phyloP scores from a whole-genome alignment of 345 rosid species.

The Odontarrhena argentea region DNA sequence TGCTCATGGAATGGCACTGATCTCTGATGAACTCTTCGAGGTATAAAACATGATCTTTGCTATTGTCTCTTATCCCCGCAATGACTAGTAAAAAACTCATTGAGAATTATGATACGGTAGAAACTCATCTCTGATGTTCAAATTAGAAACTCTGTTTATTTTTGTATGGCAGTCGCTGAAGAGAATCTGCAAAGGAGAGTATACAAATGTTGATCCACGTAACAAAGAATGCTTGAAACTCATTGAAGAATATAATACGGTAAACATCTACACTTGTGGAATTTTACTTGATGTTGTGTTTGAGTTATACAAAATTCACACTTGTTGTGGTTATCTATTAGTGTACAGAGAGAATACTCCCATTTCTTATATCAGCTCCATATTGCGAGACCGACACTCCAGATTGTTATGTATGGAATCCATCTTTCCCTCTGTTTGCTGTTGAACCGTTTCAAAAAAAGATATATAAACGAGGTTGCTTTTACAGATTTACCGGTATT shows the following conservation, averaged over 20 bases:
- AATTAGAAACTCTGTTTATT: neutral
- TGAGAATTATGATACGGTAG: no score
- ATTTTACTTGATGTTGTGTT: neutral
- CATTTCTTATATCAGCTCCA: neutral
- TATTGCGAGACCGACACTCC: slow-evolving; percentile 3
- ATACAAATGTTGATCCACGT: slow-evolving; percentile 31
- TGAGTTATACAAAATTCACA: neutral
- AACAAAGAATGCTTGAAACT: slow-evolving; percentile 46
- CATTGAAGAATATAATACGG: slow-evolving; percentile 26
- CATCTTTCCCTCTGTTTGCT: neutral
- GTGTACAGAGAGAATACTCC: slow-evolving; percentile 9
- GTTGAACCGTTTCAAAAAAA: neutral
- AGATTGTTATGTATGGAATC: slow-evolving; percentile 26
- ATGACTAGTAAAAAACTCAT: neutral
- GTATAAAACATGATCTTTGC: slow-evolving; percentile 33
- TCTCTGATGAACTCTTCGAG: slow-evolving; percentile 66
- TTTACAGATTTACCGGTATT: slow-evolving; percentile 18
- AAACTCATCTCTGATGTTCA: no score
- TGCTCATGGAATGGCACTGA: slow-evolving; percentile 51
- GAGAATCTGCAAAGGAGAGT: slow-evolving; percentile 50
- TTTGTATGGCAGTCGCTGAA: slow-evolving; percentile 47
- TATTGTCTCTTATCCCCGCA: neutral
- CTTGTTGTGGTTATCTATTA: neutral
- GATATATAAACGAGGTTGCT: neutral
- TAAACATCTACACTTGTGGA: neutral